Conservation (phyloP, 805 yeast species). For the Candida nonsorbophila region DNA sequence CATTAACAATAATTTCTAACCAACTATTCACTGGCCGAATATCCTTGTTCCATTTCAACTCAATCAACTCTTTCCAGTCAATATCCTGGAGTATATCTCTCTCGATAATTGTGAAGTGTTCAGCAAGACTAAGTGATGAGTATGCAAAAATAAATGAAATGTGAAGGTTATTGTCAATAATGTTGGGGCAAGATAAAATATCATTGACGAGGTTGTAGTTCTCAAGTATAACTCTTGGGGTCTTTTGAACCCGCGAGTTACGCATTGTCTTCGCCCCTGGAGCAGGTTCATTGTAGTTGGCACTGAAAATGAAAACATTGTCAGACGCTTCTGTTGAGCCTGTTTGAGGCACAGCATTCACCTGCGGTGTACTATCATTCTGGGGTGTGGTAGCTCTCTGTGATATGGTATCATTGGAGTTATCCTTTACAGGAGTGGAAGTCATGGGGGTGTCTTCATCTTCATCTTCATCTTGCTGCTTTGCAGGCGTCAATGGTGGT, state of each 20-base stretch:
- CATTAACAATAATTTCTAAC: slow-evolving; percentile 67
- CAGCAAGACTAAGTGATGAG: slow-evolving; percentile 61
- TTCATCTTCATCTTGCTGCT: too few species aligned
- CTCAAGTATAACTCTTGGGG: slow-evolving; percentile 31
- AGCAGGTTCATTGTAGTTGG: slow-evolving; percentile 4
- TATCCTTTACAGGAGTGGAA: too few species aligned
- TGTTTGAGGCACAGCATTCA: too few species aligned
- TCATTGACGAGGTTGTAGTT: slow-evolving; percentile 25
- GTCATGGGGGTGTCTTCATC: slow-evolving; percentile 1
- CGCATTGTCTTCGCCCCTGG: not conserved
- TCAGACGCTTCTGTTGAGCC: too few species aligned
- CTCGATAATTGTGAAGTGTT: slow-evolving; percentile 84
- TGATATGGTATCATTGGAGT: too few species aligned
- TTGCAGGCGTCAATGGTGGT: slow-evolving; percentile 27
- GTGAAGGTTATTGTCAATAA: slow-evolving; percentile 50
- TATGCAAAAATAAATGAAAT: slow-evolving; percentile 77
- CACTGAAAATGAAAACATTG: slow-evolving; percentile 10
- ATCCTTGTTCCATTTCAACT: slow-evolving; percentile 65
- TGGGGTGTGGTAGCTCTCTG: too few species aligned
- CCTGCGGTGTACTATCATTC: too few species aligned
- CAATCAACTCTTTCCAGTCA: slow-evolving; percentile 88
- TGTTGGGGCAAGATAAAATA: slow-evolving; percentile 31
- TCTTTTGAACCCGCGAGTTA: slow-evolving; percentile 5
- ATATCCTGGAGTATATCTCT: slow-evolving; percentile 76
- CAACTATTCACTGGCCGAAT: slow-evolving; percentile 73